A percentile compares a stretch with the other conserved stretches of the same genome.
phyloP scores from a whole-genome alignment of 352 stramenopile species.

The Phytophthora crassamura region DNA sequence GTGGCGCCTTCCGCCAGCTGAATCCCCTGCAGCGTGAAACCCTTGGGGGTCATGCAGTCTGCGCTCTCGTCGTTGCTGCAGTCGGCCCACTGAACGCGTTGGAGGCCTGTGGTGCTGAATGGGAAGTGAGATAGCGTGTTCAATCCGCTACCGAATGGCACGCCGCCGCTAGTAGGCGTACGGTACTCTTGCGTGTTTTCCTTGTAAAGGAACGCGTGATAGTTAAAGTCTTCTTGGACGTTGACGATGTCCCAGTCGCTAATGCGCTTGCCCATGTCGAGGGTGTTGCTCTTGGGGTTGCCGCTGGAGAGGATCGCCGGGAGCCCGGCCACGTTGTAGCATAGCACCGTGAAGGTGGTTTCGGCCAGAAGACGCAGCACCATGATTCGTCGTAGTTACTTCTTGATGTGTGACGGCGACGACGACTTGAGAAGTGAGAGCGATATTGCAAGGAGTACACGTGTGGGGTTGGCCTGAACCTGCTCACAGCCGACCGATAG shows the following conservation, averaged over 20 bases:
- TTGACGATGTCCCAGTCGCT: constrained; percentile 49
- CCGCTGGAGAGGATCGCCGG: constrained; percentile 55
- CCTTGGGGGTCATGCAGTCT: constrained; percentile 67
- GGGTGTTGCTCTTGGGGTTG: constrained; percentile 42
- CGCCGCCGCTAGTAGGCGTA: constrained; percentile 54
- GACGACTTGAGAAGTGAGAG: constrained; percentile 23
- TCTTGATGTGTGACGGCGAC: constrained; percentile 19
- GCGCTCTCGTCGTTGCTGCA: constrained; percentile 54
- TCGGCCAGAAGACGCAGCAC: constrained; percentile 38
- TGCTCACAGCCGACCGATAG: too few relatives aligned
- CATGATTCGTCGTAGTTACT: not conserved
- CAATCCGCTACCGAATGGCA: constrained; percentile 52
- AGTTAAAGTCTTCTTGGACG: constrained; percentile 57
- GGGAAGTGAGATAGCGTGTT: constrained; percentile 57
- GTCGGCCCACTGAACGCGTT: constrained; percentile 49
- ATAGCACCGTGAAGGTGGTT: constrained; percentile 50
- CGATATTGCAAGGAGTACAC: too few relatives aligned
- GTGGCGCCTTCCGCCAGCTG: constrained; percentile 49
- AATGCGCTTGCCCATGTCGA: constrained; percentile 59
- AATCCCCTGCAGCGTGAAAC: constrained; percentile 54
- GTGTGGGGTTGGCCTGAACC: too few relatives aligned
- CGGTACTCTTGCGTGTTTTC: constrained; percentile 51
- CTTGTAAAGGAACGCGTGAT: constrained; percentile 46
- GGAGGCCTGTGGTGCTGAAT: constrained; percentile 46
- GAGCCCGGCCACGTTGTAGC: constrained; percentile 57